These are phyloP conservation scores for Cicer pinnatifidum DNA, from an alignment of 306 rosid species.

Conservation along the genomic window DNA sequence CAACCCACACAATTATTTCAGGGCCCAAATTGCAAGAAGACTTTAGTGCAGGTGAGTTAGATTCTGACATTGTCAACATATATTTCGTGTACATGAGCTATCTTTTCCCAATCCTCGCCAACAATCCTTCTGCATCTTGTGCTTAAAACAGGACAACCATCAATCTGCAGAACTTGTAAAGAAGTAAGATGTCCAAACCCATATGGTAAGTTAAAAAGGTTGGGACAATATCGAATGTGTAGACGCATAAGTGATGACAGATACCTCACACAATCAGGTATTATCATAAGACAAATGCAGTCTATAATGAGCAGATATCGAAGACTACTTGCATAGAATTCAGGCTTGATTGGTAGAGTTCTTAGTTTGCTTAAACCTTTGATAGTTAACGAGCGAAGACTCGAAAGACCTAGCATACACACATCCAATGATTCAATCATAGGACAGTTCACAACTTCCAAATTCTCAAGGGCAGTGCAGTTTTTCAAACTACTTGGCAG, in stretches of 20 bases:
- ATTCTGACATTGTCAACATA: slow-evolving; percentile 31
- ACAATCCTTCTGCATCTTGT: slow-evolving; percentile 33
- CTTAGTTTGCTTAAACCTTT: slow-evolving; percentile 40
- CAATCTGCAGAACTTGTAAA: slow-evolving; percentile 37
- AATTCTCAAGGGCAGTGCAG: slow-evolving; percentile 31
- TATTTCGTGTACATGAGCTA: slow-evolving; percentile 35
- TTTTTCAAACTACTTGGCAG: slow-evolving; percentile 34
- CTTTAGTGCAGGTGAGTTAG: neutral
- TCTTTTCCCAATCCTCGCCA: slow-evolving; percentile 43
- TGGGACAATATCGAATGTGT: slow-evolving; percentile 37
- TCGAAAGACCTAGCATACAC: slow-evolving; percentile 11
- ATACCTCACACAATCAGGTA: slow-evolving; percentile 35
- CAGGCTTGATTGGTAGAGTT: slow-evolving; percentile 11
- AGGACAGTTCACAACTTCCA: slow-evolving; percentile 44
- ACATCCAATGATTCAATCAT: slow-evolving; percentile 21
- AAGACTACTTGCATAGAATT: slow-evolving; percentile 32
- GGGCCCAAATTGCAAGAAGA: too few species aligned
- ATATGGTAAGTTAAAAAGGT: slow-evolving; percentile 7
- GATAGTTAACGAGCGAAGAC: slow-evolving; percentile 41
- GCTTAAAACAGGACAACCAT: slow-evolving; percentile 33
- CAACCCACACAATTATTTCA: too few species aligned
- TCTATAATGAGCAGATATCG: slow-evolving; percentile 33
- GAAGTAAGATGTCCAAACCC: neutral
- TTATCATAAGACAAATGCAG: slow-evolving; percentile 31
- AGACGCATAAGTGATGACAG: slow-evolving; percentile 27